Percentiles rank a stretch among this genome's conserved stretches.
Conservation (phyloP, 2,329 filamentous ascomycete species). For the Didymella arachidicola region DNA sequence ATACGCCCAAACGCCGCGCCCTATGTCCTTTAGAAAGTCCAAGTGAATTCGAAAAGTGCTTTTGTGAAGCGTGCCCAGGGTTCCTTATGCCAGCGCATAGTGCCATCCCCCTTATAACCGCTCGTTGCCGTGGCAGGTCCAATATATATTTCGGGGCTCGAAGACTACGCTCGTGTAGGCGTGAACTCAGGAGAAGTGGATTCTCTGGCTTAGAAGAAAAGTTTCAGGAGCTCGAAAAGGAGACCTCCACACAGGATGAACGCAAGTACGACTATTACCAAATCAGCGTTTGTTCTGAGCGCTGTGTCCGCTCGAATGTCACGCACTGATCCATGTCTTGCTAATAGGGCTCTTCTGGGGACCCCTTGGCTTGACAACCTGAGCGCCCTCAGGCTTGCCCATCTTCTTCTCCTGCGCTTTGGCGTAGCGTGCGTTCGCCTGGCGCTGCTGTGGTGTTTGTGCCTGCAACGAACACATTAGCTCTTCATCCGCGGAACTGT, state of each 20-base stretch:
- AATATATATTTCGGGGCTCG: neutral
- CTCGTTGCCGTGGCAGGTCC: no score
- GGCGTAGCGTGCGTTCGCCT: conserved; percentile 79
- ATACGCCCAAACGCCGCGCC: conserved; percentile 19
- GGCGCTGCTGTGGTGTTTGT: conserved; percentile 85
- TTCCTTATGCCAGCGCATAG: neutral
- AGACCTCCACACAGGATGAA: conserved; percentile 70
- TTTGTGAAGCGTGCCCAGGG: conserved; percentile 3
- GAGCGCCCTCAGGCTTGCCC: conserved; percentile 65
- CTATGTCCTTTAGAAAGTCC: conserved; percentile 8
- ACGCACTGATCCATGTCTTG: conserved; percentile 67
- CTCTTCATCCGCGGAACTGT: neutral
- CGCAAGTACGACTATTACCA: conserved; percentile 61
- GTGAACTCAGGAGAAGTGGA: neutral
- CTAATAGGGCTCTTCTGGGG: conserved; percentile 63
- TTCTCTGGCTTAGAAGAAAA: conserved; percentile 52
- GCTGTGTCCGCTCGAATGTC: neutral
- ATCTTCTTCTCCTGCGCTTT: conserved; percentile 76
- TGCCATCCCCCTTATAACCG: neutral
- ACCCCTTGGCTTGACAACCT: conserved; percentile 60
- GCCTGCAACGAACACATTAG: conserved; percentile 59
- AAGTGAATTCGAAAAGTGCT: conserved; percentile 1
- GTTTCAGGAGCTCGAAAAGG: conserved; percentile 63
- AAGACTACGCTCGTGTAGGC: neutral
- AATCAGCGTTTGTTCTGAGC: neutral